These are phyloP conservation scores for Mycena polygramma DNA, from an alignment of 768 basidiomycete species.

Conservation along the genomic window DNA sequence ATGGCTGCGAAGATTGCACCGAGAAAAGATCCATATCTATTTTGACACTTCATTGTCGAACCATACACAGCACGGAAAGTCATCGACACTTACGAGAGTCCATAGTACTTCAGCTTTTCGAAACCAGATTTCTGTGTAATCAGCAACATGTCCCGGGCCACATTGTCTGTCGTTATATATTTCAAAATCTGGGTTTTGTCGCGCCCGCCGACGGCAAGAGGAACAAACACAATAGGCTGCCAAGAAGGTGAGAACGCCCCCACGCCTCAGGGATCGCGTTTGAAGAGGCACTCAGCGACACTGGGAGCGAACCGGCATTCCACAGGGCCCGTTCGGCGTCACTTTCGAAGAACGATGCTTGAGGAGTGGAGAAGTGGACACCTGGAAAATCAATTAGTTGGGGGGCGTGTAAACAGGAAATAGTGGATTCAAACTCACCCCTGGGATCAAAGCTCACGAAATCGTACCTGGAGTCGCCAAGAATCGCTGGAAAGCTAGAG, in stretches of 20 bases:
- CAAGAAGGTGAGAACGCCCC: constrained; percentile 49
- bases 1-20: too few relatives aligned
- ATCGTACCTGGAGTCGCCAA: constrained; percentile 16
- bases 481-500: not conserved
- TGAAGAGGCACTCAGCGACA: constrained; percentile 41
- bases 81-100: too few relatives aligned
- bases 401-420: too few relatives aligned
- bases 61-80: too few relatives aligned
- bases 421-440: too few relatives aligned
- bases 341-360: constrained; percentile 24
- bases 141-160: too few relatives aligned
- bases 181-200: constrained; percentile 44
- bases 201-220: constrained; percentile 51
- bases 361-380: constrained; percentile 23
- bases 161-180: too few relatives aligned
- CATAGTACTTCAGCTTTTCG: too few relatives aligned
- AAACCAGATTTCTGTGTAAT: constrained; percentile 46
- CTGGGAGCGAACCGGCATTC: constrained; percentile 19
- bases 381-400: constrained; percentile 5
- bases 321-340: constrained; percentile 34
- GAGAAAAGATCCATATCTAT: too few relatives aligned
- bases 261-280: constrained; percentile 46
- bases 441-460: constrained; percentile 22
- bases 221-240: too few relatives aligned
- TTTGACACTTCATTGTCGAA: too few relatives aligned